These are phyloP conservation scores for Paramecium primaurelia DNA, from an alignment of 73 alveolate genomes.

Conservation along the genomic window DNA sequence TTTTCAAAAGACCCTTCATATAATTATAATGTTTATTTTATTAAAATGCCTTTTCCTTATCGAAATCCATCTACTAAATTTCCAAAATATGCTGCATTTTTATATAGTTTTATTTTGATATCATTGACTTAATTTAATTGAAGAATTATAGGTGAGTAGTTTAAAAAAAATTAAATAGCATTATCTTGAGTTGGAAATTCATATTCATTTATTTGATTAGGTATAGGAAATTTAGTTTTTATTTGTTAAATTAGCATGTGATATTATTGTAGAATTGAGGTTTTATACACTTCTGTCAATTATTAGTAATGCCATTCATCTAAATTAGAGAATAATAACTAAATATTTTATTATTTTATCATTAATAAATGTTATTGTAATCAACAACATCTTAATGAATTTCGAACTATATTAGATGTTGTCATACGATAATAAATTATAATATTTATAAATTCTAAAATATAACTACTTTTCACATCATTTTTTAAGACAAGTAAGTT, in stretches of 20 bases:
- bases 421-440: not conserved
- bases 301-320: not conserved
- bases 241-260: not conserved
- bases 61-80: not conserved
- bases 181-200: not conserved
- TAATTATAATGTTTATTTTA: not conserved
- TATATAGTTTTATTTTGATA: conserved; percentile 1
- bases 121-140: not conserved
- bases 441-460: not conserved
- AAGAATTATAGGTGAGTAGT: not conserved
- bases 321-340: not conserved
- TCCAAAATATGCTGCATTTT: conserved; percentile 5
- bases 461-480: not conserved
- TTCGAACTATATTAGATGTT: not conserved
- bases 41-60: not conserved
- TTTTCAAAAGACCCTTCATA: conserved; percentile 33
- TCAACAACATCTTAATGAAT: not conserved
- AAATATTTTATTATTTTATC: not conserved
- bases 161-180: not conserved
- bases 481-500: not conserved
- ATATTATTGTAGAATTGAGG: not conserved
- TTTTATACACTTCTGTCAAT: not conserved
- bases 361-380: not conserved
- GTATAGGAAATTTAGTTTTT: not conserved
- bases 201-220: not conserved